Percentiles rank a stretch among this genome's conserved stretches.
Evolutionary conservation across 257 asterid species (phyloP).

Genomic region (Solanum pinnatisectum): DNA sequence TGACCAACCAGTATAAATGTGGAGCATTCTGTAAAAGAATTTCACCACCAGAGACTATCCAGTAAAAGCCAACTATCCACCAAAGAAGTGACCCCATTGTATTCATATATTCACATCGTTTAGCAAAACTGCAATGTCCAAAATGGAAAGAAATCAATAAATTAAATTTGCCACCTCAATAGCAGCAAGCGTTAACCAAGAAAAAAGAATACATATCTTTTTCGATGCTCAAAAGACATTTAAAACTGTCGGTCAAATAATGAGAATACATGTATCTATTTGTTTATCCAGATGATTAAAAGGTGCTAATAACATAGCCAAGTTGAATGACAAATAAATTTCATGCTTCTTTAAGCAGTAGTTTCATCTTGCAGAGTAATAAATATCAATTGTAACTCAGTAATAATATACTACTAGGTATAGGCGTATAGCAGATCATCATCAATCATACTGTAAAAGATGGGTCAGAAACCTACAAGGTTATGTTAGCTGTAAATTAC

Average conservation of each 20-base stretch:
- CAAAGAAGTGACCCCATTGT: constrained; percentile 84
- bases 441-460: not conserved
- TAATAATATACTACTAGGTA: not conserved
- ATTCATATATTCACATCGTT: constrained; percentile 79
- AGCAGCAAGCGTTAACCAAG: not conserved
- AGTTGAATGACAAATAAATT: not conserved
- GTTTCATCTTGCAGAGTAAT: not conserved
- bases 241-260: not conserved
- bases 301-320: not conserved
- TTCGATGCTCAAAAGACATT: not conserved
- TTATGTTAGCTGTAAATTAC: not conserved
- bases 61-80: constrained; percentile 96
- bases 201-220: not conserved
- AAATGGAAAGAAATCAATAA: constrained; percentile 5
- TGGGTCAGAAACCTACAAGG: not conserved
- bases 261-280: not conserved
- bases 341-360: not conserved
- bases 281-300: not conserved
- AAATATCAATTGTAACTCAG: not conserved
- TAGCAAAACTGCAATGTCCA: constrained; percentile 39
- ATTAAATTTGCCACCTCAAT: not conserved
- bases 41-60: constrained; percentile 89
- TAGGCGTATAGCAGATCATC: not conserved
- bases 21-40: constrained; percentile 62
- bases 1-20: constrained; percentile 71